phyloP scores from a whole-genome alignment of 2,329 filamentous ascomycete genomes.

The Juglanconis juglandina region DNA sequence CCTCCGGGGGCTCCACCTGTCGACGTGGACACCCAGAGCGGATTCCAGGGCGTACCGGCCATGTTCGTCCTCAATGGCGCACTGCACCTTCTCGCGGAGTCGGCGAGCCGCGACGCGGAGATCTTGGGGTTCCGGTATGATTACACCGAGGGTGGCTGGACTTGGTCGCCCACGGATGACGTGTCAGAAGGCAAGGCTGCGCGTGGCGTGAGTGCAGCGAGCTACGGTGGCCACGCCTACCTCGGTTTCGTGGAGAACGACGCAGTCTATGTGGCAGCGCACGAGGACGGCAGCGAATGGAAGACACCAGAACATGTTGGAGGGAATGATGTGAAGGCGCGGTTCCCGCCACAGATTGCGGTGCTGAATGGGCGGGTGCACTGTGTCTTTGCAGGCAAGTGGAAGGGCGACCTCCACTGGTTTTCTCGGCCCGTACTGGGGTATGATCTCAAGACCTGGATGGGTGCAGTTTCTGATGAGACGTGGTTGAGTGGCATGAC shows the following conservation, averaged over 20 bases:
- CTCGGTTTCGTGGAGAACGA: slow-evolving; percentile 14
- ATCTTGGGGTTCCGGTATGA: slow-evolving; percentile 31
- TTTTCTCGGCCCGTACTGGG: slow-evolving; percentile 31
- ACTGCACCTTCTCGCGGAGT: slow-evolving; percentile 30
- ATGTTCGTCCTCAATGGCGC: slow-evolving; percentile 30
- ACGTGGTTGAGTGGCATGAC: slow-evolving; percentile 60
- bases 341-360: slow-evolving; percentile 16
- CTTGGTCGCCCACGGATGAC: slow-evolving; percentile 30
- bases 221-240: slow-evolving; percentile 14
- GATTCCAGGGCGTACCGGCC: slow-evolving; percentile 28
- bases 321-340: neutral
- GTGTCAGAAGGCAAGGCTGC: slow-evolving; percentile 28
- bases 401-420: slow-evolving; percentile 31
- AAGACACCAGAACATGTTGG: slow-evolving; percentile 7
- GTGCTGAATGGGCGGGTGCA: slow-evolving; percentile 15
- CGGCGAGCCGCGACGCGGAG: slow-evolving; percentile 23
- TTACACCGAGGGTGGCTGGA: slow-evolving; percentile 27
- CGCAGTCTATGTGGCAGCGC: slow-evolving; percentile 12
- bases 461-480: slow-evolving; percentile 55
- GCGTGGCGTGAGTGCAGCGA: slow-evolving; percentile 13
- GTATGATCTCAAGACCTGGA: slow-evolving; percentile 53
- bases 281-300: slow-evolving; percentile 7
- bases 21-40: slow-evolving; percentile 1
- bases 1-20: slow-evolving; percentile 10
- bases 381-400: slow-evolving; percentile 20